phyloP scores from a whole-genome alignment of 148 eudicot species.

The Vaccinium darrowii region DNA sequence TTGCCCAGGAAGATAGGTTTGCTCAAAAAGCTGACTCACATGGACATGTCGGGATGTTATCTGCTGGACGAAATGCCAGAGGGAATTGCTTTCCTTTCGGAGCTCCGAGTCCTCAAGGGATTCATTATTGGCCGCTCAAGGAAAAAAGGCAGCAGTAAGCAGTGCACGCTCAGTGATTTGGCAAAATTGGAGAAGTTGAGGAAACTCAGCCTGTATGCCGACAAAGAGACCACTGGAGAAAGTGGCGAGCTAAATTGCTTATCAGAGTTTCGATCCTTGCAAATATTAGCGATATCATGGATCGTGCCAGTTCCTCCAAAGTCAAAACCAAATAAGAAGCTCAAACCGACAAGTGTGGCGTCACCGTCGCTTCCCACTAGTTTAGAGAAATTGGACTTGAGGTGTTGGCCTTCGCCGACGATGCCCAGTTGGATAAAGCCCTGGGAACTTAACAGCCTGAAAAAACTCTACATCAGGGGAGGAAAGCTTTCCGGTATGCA shows the following conservation, averaged over 20 bases:
- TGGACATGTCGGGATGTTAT: neutral
- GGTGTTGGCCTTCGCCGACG: neutral
- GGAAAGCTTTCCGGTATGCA: neutral
- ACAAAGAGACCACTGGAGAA: neutral
- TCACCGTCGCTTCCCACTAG: neutral
- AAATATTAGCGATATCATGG: neutral
- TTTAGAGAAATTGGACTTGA: conserved; percentile 1
- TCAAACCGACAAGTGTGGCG: neutral
- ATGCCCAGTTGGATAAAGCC: neutral
- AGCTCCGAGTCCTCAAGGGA: conserved; percentile 6
- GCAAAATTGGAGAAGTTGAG: neutral
- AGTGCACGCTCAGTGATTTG: neutral
- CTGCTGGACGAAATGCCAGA: neutral
- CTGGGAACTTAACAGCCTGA: neutral
- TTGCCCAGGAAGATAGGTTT: neutral
- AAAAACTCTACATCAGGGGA: conserved; percentile 7
- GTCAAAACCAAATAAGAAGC: neutral
- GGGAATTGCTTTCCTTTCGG: neutral
- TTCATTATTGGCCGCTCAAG: neutral
- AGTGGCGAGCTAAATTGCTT: neutral
- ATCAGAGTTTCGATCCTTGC: neutral
- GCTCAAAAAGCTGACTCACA: neutral
- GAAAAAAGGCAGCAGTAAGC: neutral
- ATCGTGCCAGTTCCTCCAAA: neutral
- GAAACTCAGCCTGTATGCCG: neutral